Percentiles rank a stretch among this genome's conserved stretches.
Evolutionary conservation across 2,329 filamentous ascomycete species (phyloP).

Genomic region (Aspergillus terreus): DNA sequence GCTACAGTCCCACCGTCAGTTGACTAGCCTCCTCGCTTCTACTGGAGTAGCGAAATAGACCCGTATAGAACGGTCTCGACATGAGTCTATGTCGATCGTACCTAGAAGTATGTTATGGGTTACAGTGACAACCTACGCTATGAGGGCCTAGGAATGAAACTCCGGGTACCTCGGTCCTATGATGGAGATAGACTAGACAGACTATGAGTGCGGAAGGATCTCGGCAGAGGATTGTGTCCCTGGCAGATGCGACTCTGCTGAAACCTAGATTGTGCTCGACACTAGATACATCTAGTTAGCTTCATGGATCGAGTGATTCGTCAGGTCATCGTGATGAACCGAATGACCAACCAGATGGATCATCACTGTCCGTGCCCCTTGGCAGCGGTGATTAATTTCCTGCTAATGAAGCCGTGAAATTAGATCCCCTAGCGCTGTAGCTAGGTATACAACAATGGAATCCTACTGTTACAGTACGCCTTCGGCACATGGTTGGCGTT

Average conservation of each 20-base stretch:
- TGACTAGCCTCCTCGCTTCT: no score
- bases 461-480: conserved; percentile 6
- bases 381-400: conserved; percentile 2
- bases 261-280: not conserved
- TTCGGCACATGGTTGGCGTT: not conserved
- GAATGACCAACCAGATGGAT: not conserved
- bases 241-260: no score
- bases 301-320: not conserved
- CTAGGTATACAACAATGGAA: conserved; percentile 1
- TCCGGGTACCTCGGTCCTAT: not conserved
- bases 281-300: not conserved
- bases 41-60: no score
- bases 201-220: no score
- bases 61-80: no score
- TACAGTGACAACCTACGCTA: not conserved
- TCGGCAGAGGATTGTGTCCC: no score
- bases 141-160: not conserved
- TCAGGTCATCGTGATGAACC: not conserved
- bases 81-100: no score
- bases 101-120: not conserved
- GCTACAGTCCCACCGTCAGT: no score
- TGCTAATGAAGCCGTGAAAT: not conserved
- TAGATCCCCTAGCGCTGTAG: not conserved
- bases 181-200: not conserved
- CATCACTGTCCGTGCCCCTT: not conserved